These are phyloP conservation scores for Boletus sp. DNA, from an alignment of 768 basidiomycete genomes.

Conservation along the genomic window DNA sequence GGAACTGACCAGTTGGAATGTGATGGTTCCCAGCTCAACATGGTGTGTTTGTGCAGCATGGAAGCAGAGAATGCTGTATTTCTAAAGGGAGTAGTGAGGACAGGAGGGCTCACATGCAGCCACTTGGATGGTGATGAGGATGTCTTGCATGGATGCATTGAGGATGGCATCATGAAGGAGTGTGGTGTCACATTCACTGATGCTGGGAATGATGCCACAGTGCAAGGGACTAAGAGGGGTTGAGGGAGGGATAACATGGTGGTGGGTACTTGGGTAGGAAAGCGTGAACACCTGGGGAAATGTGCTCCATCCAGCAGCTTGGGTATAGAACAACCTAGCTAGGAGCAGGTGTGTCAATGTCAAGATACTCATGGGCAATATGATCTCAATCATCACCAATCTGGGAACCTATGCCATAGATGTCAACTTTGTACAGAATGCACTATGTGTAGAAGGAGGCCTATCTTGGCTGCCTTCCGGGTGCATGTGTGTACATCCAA, in stretches of 20 bases:
- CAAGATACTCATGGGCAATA: conserved; percentile 6
- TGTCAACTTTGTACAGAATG: not conserved
- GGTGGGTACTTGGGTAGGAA: not conserved
- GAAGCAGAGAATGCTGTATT: conserved; percentile 8
- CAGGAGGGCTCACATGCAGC: not conserved
- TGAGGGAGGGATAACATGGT: too few species aligned
- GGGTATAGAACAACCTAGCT: not conserved
- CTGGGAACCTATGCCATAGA: conserved; percentile 1
- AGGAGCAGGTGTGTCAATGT: conserved; percentile 23
- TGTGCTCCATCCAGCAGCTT: conserved; percentile 1
- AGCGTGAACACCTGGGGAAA: conserved; percentile 13
- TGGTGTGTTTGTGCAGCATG: not conserved
- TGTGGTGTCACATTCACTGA: not conserved
- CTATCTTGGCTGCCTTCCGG: conserved; percentile 4
- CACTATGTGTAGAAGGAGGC: not conserved
- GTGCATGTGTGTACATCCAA: conserved; percentile 16
- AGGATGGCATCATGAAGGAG: conserved; percentile 16
- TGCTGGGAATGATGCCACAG: not conserved
- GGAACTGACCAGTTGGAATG: conserved; percentile 1
- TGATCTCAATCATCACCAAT: too few species aligned
- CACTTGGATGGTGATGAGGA: conserved; percentile 8
- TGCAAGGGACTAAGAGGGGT: conserved; percentile 7
- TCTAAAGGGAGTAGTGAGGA: not conserved
- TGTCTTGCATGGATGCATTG: conserved; percentile 7
- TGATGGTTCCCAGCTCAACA: conserved; percentile 3